These are phyloP conservation scores for Mycena indigotica DNA, from an alignment of 768 basidiomycete genomes.

Conservation along the genomic window DNA sequence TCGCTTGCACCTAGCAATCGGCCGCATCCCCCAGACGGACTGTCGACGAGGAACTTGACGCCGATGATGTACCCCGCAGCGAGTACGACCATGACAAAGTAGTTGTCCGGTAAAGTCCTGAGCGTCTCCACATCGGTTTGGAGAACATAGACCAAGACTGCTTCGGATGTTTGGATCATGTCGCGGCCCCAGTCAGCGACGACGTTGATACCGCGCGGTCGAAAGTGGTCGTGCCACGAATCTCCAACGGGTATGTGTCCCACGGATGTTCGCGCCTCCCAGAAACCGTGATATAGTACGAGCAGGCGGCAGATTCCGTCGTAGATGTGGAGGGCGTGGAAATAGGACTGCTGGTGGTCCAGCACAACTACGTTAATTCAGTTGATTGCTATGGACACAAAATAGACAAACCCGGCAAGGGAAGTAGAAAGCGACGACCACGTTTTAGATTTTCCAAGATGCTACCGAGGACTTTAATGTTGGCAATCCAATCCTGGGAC, in stretches of 20 bases:
- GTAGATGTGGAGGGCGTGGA: constrained; percentile 35
- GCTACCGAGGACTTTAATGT: neutral
- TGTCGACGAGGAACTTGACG: constrained; percentile 35
- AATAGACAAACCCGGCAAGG: constrained; percentile 10
- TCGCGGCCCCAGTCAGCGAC: constrained; percentile 43
- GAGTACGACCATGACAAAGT: constrained; percentile 43
- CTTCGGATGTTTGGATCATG: constrained; percentile 36
- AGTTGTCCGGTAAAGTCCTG: constrained; percentile 40
- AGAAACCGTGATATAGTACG: constrained; percentile 35
- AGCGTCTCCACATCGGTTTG: constrained; percentile 34
- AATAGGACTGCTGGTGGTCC: constrained; percentile 41
- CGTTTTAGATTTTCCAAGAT: constrained; percentile 13
- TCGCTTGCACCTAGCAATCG: neutral
- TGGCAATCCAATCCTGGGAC: neutral
- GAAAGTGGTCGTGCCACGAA: constrained; percentile 14
- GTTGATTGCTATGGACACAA: constrained; percentile 22
- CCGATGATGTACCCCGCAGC: constrained; percentile 34
- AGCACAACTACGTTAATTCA: constrained; percentile 31
- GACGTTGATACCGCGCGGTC: constrained; percentile 38
- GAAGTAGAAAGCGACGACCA: constrained; percentile 11
- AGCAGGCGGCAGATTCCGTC: constrained; percentile 39
- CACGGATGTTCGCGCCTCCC: constrained; percentile 14
- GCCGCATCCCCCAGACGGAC: neutral
- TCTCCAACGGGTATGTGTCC: constrained; percentile 2
- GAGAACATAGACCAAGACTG: constrained; percentile 35